Evolutionary conservation across 2,329 filamentous ascomycete species (phyloP), one percentile per base, ranked within the genome.

Genomic region (Alternaria gansuensis): DNA sequence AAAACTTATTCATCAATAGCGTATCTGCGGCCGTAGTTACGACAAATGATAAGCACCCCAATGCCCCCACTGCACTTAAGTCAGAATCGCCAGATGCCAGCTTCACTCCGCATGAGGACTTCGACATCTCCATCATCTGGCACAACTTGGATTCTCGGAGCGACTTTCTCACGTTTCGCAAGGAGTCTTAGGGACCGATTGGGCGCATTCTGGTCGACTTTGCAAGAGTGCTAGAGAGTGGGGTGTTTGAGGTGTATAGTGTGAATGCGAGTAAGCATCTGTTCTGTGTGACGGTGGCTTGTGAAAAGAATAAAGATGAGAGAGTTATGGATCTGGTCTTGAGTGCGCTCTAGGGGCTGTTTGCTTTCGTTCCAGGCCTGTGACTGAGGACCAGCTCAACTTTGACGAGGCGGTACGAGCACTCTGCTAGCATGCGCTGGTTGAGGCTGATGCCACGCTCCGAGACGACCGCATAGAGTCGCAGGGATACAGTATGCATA

Each of bases 211-310:
- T 58, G 26, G 41, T 48, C 31, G 55, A 53, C 26, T 58, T 58
- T 53, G 55, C 34, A 45, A 48, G 11, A 29, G 55, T 49, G 31
- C 23, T 58, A 24, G 34, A 53, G 49, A 53, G 40, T 29, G 55
- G 43, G 9, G 6, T 58, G 21, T 41, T 58, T 29, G 55, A 58
- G 34, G 37, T 58, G 24, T 28, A 28, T 29, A 58, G 55, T 37
- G 36, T 58, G 23, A 53, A 53, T 48, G 55, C 55, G 31, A 53
- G 55, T 37, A 58, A 58, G 49, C 49, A 58, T 29, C 11, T 58
- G n/a, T 58, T 58, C 24, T 58, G 49, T 24, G 55, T 48, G 29
- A 46, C 40, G 31, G 31, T 57, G 17, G 41, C 48, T 26, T 33
- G n/a, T 57, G 31, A 39, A 21, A 57, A 45, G 43, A 45, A 59